These are phyloP conservation scores for Dothiorella sarmentorum DNA, from an alignment of 2,329 filamentous ascomycete species.

Conservation along the genomic window DNA sequence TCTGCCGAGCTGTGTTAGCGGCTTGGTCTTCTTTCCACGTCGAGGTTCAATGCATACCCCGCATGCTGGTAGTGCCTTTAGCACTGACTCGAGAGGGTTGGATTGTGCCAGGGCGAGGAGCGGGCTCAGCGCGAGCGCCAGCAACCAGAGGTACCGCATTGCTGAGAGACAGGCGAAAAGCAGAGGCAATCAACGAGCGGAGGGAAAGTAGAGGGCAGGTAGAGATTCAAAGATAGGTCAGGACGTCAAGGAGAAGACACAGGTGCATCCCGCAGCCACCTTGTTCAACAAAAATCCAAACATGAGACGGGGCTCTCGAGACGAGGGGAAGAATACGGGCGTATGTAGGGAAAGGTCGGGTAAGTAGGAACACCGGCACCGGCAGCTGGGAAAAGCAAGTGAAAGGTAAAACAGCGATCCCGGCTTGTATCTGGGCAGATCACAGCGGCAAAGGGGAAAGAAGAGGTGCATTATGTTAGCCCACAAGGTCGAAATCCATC, in stretches of 20 bases:
- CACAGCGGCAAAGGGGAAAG: neutral
- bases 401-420: neutral
- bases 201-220: neutral
- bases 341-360: neutral
- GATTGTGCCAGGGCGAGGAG: neutral
- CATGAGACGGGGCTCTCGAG: neutral
- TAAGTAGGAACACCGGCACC: neutral
- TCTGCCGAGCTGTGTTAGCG: neutral
- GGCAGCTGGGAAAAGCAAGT: neutral
- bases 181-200: neutral
- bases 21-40: neutral
- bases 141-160: constrained; percentile 8
- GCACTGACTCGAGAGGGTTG: constrained; percentile 2
- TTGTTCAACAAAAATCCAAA: neutral
- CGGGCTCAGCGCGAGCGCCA: constrained; percentile 1
- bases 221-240: neutral
- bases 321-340: neutral
- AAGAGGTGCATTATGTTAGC: neutral
- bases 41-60: neutral
- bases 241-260: neutral
- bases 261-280: neutral
- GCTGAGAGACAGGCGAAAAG: neutral
- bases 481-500: no score
- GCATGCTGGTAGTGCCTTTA: constrained; percentile 12
- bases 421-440: neutral